Evolutionary conservation across 257 asterid genomes (phyloP).

Genomic region (Primulina huaijiensis): DNA sequence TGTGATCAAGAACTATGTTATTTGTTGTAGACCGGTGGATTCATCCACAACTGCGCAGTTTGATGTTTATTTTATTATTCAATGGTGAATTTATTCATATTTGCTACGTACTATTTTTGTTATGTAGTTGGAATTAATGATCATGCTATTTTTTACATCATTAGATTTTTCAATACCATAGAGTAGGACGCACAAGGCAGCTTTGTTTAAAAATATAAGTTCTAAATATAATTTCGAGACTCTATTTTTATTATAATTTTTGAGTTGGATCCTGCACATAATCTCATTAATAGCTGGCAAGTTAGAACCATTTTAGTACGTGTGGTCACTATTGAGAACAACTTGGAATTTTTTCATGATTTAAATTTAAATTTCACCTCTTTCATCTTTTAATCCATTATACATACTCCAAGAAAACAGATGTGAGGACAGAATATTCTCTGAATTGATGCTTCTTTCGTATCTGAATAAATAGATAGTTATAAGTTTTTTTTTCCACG

Average conservation of each 20-base stretch:
- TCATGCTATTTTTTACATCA: not conserved
- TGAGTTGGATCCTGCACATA: not conserved
- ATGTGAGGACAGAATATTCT: not conserved
- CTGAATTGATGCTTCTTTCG: not conserved
- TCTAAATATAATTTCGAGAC: not conserved
- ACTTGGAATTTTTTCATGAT: not conserved
- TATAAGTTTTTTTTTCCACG: not conserved
- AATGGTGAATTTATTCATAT: constrained; percentile 3
- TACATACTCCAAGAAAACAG: not conserved
- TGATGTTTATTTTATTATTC: constrained; percentile 23
- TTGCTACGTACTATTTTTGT: constrained; percentile 3
- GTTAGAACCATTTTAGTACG: too few relatives aligned
- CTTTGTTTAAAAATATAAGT: too few relatives aligned
- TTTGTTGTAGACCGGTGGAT: constrained; percentile 14
- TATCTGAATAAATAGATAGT: too few relatives aligned
- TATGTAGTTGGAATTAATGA: constrained; percentile 13
- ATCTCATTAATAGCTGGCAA: too few relatives aligned
- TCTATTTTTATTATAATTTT: too few relatives aligned
- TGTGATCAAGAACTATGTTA: constrained; percentile 27
- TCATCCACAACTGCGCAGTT: constrained; percentile 26
- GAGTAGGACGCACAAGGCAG: not conserved
- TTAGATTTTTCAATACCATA: not conserved
- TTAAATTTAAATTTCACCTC: too few relatives aligned
- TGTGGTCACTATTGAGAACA: not conserved
- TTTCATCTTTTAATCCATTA: not conserved